Conservation (phyloP, 208 protist species). For the Trypanosoma mega region DNA sequence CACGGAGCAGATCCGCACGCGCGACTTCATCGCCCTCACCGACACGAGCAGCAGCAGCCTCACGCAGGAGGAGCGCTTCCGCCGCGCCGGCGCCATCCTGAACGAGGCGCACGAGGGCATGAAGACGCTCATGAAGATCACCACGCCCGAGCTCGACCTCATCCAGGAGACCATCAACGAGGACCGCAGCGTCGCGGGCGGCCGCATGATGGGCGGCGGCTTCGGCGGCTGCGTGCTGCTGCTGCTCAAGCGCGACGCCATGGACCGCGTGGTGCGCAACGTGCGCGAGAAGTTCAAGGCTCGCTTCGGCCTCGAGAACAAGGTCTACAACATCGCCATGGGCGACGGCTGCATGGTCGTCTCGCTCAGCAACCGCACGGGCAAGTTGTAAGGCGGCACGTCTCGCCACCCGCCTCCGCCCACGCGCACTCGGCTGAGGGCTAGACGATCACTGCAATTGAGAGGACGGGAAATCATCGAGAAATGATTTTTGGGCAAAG, state of each 20-base stretch:
- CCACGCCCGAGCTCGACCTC: slow-evolving; percentile 79
- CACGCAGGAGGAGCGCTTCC: slow-evolving; percentile 48
- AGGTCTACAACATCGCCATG: slow-evolving; percentile 42
- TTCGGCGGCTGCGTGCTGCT: slow-evolving; percentile 89
- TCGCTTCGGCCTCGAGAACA: slow-evolving; percentile 52
- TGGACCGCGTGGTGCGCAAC: slow-evolving; percentile 48
- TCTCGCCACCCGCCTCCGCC: too few species aligned
- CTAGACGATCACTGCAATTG: too few species aligned
- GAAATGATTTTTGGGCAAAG: too few species aligned
- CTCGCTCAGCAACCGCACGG: slow-evolving; percentile 22
- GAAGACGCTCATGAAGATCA: slow-evolving; percentile 73
- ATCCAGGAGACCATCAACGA: slow-evolving; percentile 60
- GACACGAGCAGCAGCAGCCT: slow-evolving; percentile 27
- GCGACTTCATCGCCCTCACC: slow-evolving; percentile 56
- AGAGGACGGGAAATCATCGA: too few species aligned
- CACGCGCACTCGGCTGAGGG: too few species aligned
- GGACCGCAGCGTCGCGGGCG: slow-evolving; percentile 67
- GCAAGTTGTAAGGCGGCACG: not conserved
- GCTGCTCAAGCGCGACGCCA: slow-evolving; percentile 44
- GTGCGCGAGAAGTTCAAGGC: slow-evolving; percentile 59
- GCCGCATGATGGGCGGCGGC: slow-evolving; percentile 88
- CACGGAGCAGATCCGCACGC: slow-evolving; percentile 64
- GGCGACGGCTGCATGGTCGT: slow-evolving; percentile 57
- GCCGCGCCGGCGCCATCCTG: slow-evolving; percentile 47
- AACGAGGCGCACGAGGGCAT: slow-evolving; percentile 69